Evolutionary conservation across 805 yeast genomes (phyloP).

Genomic region (Tetrapisispora phaffii): DNA sequence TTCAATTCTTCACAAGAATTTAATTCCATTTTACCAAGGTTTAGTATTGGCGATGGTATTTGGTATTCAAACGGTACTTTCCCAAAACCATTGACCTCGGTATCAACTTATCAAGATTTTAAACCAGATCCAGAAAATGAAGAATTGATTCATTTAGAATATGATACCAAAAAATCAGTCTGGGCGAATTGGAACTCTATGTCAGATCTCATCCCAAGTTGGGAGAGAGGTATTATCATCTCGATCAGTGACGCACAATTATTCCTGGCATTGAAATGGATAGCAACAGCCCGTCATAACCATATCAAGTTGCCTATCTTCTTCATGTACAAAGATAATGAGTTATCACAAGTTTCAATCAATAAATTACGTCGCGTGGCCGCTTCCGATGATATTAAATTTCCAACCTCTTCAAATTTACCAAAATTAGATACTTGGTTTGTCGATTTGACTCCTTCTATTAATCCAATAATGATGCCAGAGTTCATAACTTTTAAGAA

Average conservation of each 20-base stretch:
- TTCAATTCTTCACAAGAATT: conserved; percentile 7
- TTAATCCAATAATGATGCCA: conserved; percentile 11
- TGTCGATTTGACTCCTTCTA: conserved; percentile 24
- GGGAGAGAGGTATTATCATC: conserved; percentile 16
- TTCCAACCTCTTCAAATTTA: not conserved
- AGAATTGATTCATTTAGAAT: conserved; percentile 2
- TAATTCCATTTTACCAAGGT: conserved; percentile 10
- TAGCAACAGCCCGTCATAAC: conserved; percentile 34
- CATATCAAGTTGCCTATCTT: conserved; percentile 35
- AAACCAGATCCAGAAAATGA: not conserved
- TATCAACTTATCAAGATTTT: not conserved
- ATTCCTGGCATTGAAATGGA: conserved; percentile 22
- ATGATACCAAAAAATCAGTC: conserved; percentile 9
- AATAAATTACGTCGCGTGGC: conserved; percentile 30
- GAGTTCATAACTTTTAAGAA: conserved; percentile 26
- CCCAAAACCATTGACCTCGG: conserved; percentile 4
- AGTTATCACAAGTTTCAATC: conserved; percentile 26
- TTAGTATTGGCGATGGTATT: conserved; percentile 9
- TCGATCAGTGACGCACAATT: conserved; percentile 25
- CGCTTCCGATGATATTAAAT: conserved; percentile 4
- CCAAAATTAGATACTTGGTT: conserved; percentile 33
- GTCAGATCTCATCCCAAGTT: conserved; percentile 6
- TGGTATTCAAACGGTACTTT: conserved; percentile 7
- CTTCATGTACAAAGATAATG: conserved; percentile 31
- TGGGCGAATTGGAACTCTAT: conserved; percentile 12